Evolutionary conservation across 768 basidiomycete species (phyloP), one percentile per base, ranked within the genome.

Genomic region (Suillus bovinus): DNA sequence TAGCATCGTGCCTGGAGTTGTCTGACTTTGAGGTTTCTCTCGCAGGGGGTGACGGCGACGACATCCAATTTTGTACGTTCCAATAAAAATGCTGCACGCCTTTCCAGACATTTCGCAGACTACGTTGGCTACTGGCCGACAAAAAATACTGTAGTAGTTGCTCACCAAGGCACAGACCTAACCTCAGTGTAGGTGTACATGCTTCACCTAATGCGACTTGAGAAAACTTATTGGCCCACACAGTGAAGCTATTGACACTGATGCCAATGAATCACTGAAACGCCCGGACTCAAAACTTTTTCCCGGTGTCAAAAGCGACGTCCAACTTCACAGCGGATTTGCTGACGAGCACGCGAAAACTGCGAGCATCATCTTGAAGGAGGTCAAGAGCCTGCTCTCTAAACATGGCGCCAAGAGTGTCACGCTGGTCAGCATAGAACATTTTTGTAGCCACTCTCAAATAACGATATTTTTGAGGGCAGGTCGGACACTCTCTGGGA

Each of bases 141-240:
- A 10, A 71, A 81, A 62, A 76, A 80, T 60, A 76, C 84, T 3
- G 78, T 87, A 39, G 79, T 88, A n/a, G 84, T 87, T 7, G 81
- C 81, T 1, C 86, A 86, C 64, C 77, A 88, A 67, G 86, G 86
- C 14, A 87, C 86, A 5, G 83, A 88, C 63, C 83, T 85, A 8
- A 79, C 74, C 0, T 69, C 82, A 61, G 65, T 88, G 85, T 86
- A 64, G 70, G 79, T 60, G 10, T 38, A n/a, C n/a, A 20, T 3
- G n/a, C n/a, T 7, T 36, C 11, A 29, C 29, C 34, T 39, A 10
- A 46, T 42, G 16, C 13, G n/a, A 27, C 27, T 54, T 60, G 7
- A 22, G 3, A 10, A 66, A 52, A 5, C 47, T 60, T 31, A 20
- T 53, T 36, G 24, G 50, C n/a, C 5, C 36, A 5, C 58, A 7